Evolutionary conservation across 2,329 filamentous ascomycete genomes (phyloP), one percentile per base, ranked within the genome.

Genomic region (Emergomyces pasteurianus): DNA sequence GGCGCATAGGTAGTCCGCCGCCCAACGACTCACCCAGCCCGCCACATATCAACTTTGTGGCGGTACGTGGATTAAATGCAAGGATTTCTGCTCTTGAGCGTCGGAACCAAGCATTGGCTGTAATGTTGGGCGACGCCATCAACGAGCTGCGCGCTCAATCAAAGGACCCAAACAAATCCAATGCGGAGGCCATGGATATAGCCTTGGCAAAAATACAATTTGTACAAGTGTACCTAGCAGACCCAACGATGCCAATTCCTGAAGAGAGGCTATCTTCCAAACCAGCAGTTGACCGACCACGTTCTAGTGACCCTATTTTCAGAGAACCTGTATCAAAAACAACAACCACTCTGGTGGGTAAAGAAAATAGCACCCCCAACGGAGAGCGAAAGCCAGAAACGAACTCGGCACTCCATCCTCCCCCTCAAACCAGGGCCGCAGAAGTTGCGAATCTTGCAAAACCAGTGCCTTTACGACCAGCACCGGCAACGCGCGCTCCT

Each of bases 141-240:
- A 69, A 73, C 49, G 74, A 76, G 36, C 69, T 80, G 40, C 71
- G 70, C 36, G 62, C 68, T 16, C 70, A 75, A 23, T 66, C 76
- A 59, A 66, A 65, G 36, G 68, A 67, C 10, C 60, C 66, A 16
- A 55, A 34, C 34, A 40, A 61, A 14, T 59, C 62, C 14, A 62
- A 61, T 21, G 53, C 57, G 26, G 62, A 63, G 31, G 49, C 34
- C 21, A 52, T 36, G 21, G 47, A 60, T 34, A 46, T 40, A 54
- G 71, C 71, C 34, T 70, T 79, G 54, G 69, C 71, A 26, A 74
- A 72, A 61, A 70, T 77, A 7, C 73, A 77, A 64, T 75, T 71
- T 50, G 76, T 79, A 5, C 77, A 76, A 56, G 69, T 69, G 6
- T 76, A 75, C 58, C 73, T 80, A 43, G 72, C 73, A 63, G 71